Evolutionary conservation across 2,329 filamentous ascomycete species (phyloP), one percentile per base, ranked within the genome.

Genomic region (Nectriaceae sp.): DNA sequence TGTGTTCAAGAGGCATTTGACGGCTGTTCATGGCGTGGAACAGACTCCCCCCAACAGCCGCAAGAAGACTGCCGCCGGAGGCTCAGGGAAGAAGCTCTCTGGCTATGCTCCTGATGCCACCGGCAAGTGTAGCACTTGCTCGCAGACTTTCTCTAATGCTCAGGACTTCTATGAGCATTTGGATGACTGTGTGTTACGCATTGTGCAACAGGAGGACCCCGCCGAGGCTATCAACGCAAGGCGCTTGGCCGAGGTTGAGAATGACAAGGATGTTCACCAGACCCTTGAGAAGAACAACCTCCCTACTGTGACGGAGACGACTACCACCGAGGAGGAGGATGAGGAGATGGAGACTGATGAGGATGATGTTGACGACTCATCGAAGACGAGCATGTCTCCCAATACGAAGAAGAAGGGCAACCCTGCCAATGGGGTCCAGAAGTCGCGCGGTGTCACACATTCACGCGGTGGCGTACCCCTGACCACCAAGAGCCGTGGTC

Each of bases 131-230:
- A 96, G 91, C 21, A 97, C 92, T 42, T 99, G 94, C 73, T 90
- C 89, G 13, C 83, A 85, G 50, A 96, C 88, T 11, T 97, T 97
- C 72, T 84, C 82, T 74, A 96, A 90, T 63, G 91, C 92, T 4
- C 93, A 97, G 69, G 93, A 97, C 73, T 97, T 97, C 73, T 97
- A 97, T 70, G 94, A 97, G 79, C 93, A 97, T 79, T 77, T 97
- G 65, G 93, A 88, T 61, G 84, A 88, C 71, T 88, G 85, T 64
- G 85, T 88, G 52, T 73, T 88, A 55, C 82, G 83, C 66, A 87
- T 87, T 61, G 85, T 88, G 21, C 84, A 88, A 67, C 83, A 87
- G 67, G 84, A 87, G 66, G 85, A 88, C 56, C 84, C 84, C 3
- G 78, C 82, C 21, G 84, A 87, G 71, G 82, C 82, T 16, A 82